These are phyloP conservation scores for Monilinia laxa DNA, from an alignment of 2,329 filamentous ascomycete species.

Conservation along the genomic window DNA sequence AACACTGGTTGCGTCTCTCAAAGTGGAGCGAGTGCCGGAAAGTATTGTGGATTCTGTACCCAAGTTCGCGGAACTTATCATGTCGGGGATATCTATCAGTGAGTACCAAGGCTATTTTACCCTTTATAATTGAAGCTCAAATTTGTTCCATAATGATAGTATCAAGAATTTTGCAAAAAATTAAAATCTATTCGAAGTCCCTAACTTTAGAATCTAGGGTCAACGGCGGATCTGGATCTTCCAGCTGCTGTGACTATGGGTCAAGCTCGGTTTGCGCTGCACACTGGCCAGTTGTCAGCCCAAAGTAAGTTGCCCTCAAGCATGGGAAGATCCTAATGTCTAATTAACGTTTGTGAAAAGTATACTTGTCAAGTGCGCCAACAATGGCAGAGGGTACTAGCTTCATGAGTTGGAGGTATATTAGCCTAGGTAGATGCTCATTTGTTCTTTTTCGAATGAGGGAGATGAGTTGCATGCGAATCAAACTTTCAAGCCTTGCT, in stretches of 20 bases:
- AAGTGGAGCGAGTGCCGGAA: slow-evolving; percentile 16
- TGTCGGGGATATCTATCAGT: slow-evolving; percentile 21
- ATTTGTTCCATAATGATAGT: neutral
- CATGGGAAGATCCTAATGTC: neutral
- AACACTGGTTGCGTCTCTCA: slow-evolving; percentile 15
- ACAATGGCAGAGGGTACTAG: slow-evolving; percentile 17
- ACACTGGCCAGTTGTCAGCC: slow-evolving; percentile 16
- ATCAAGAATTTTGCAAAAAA: too few species aligned
- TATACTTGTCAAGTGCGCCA: slow-evolving; percentile 21
- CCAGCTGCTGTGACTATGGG: slow-evolving; percentile 21
- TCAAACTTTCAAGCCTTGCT: neutral
- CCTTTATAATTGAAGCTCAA: neutral
- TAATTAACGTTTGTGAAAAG: slow-evolving; percentile 5
- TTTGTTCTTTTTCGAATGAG: neutral
- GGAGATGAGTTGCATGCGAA: neutral
- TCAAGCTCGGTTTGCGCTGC: slow-evolving; percentile 13
- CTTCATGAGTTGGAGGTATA: too few species aligned
- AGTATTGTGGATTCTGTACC: slow-evolving; percentile 24
- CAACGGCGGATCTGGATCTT: slow-evolving; percentile 19
- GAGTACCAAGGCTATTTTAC: neutral
- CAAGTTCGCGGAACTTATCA: slow-evolving; percentile 21
- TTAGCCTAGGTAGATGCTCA: neutral
- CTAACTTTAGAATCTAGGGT: slow-evolving; percentile 14
- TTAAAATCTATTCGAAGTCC: neutral
- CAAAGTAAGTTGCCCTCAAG: slow-evolving; percentile 3